A percentile compares a stretch with the other conserved stretches of the same genome.
Conservation (phyloP, 176 grass and related monocot species). For the Oryza australiensis region DNA sequence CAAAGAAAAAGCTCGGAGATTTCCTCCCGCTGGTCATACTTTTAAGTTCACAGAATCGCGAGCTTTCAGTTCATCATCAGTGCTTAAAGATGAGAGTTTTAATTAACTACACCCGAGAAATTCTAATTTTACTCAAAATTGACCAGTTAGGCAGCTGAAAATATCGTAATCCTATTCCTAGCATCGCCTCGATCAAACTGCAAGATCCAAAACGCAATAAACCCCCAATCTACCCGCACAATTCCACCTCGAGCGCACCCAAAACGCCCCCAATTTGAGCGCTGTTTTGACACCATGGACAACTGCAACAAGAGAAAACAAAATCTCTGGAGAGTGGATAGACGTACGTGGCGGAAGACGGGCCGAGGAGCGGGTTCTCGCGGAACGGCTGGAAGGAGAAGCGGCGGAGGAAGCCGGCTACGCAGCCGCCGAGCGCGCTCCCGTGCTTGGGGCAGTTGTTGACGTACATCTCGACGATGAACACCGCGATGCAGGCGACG, state of each 20-base stretch:
- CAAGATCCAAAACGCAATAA: not conserved
- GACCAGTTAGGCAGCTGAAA: not conserved
- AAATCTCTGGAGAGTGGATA: not conserved
- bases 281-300: not conserved
- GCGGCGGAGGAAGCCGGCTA: constrained; percentile 63
- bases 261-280: constrained; percentile 2
- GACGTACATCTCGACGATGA: constrained; percentile 85
- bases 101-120: not conserved
- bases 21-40: not conserved
- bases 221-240: not conserved
- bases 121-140: no score
- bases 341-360: constrained; percentile 66
- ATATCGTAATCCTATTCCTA: not conserved
- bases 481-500: constrained; percentile 72
- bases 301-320: not conserved
- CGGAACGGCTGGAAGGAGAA: constrained; percentile 92
- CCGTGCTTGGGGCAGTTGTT: constrained; percentile 76
- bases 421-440: constrained; percentile 50
- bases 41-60: not conserved
- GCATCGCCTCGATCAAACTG: not conserved
- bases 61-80: not conserved
- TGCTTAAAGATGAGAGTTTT: not conserved
- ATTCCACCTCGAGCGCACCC: not conserved
- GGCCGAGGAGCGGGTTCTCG: constrained; percentile 91
- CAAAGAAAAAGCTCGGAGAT: not conserved